A percentile compares a stretch with the other conserved stretches of the same genome.
Conservation (phyloP, 2,329 filamentous ascomycete genomes). For the Nemania sp. region DNA sequence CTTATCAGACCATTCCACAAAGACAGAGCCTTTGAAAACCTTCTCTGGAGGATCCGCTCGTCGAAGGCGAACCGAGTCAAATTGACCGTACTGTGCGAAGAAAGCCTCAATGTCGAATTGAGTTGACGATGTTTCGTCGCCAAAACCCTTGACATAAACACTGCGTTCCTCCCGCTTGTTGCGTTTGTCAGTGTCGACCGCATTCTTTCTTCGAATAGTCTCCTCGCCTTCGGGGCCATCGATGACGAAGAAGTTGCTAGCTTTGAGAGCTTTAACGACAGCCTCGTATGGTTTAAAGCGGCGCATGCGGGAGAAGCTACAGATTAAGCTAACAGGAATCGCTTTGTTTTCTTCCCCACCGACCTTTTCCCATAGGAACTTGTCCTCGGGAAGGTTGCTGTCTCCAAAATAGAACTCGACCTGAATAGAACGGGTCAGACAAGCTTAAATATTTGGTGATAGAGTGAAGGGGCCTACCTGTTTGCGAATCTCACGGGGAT, state of each 20-base stretch:
- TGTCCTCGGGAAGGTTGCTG: slow-evolving; percentile 79
- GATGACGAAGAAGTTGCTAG: slow-evolving; percentile 79
- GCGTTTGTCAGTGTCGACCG: slow-evolving; percentile 71
- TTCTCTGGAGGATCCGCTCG: slow-evolving; percentile 70
- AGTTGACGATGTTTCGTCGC: slow-evolving; percentile 81
- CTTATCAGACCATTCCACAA: slow-evolving; percentile 88
- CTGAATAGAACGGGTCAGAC: slow-evolving; percentile 47
- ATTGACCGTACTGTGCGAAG: slow-evolving; percentile 82
- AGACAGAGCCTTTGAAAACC: slow-evolving; percentile 95
- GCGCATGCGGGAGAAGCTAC: slow-evolving; percentile 94
- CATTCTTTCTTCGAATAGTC: slow-evolving; percentile 79
- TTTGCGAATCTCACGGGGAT: slow-evolving; percentile 83
- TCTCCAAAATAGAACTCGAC: slow-evolving; percentile 66
- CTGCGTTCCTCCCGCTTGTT: slow-evolving; percentile 78
- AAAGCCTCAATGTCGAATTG: slow-evolving; percentile 96
- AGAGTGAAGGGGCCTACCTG: slow-evolving; percentile 68
- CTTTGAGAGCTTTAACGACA: slow-evolving; percentile 84
- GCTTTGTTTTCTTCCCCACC: slow-evolving; percentile 85
- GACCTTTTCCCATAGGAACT: slow-evolving; percentile 84
- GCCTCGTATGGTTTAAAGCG: slow-evolving; percentile 90
- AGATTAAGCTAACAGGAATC: slow-evolving; percentile 80
- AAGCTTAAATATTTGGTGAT: not conserved
- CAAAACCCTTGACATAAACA: slow-evolving; percentile 95
- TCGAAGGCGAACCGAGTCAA: slow-evolving; percentile 87
- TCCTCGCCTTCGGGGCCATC: slow-evolving; percentile 79